phyloP scores from a whole-genome alignment of 2,329 filamentous ascomycete species.

The Neofusicoccum cordaticola region DNA sequence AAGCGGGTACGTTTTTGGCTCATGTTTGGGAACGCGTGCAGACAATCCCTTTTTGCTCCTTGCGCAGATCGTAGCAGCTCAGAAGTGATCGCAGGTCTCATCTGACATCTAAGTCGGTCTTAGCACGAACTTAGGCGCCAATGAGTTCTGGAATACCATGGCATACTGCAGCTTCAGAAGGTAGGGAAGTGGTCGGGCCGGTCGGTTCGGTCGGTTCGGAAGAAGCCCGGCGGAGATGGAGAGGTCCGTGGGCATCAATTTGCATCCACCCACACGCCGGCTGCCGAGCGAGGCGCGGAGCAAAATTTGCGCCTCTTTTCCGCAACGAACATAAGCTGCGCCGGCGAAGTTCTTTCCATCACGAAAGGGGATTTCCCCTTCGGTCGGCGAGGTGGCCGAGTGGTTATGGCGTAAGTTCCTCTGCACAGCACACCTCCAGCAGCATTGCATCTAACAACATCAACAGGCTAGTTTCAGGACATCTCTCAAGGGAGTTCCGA shows the following conservation, averaged over 20 bases:
- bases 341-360: too few relatives aligned
- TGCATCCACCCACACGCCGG: background rate
- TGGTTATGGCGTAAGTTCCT: conserved; percentile 5
- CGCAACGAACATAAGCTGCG: too few relatives aligned
- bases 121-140: too few relatives aligned
- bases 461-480: conserved; percentile 8
- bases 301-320: too few relatives aligned
- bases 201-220: background rate
- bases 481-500: conserved; percentile 1
- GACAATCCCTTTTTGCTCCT: background rate
- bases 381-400: background rate
- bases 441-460: background rate
- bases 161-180: background rate
- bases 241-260: background rate
- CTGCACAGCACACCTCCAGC: background rate
- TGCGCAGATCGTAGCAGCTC: background rate
- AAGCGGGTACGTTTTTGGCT: background rate
- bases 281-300: background rate
- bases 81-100: background rate
- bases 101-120: background rate
- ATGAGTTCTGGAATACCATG: too few relatives aligned
- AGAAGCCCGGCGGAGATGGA: background rate
- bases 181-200: background rate
- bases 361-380: background rate
- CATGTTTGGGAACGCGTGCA: background rate